phyloP scores from a whole-genome alignment of 2,329 filamentous ascomycete species.

The Thielaviopsis populi region DNA sequence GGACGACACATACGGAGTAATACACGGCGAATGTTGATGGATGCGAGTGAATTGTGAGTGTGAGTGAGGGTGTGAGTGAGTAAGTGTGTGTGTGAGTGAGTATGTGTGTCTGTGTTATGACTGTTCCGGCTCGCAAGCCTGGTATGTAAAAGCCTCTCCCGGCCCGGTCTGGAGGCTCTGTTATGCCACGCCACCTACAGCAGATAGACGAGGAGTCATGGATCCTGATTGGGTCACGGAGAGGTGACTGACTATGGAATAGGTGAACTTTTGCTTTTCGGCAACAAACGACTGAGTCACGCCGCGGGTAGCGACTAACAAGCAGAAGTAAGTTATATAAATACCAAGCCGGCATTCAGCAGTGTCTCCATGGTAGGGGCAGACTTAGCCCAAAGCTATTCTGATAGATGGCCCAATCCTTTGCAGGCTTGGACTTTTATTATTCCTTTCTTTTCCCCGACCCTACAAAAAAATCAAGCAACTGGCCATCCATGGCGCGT shows the following conservation, averaged over 20 bases:
- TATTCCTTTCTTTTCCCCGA: not conserved
- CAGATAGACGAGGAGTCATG: too few species aligned
- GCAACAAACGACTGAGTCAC: not conserved
- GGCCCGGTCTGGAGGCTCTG: too few species aligned
- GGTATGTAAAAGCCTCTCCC: too few species aligned
- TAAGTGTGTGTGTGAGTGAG: too few species aligned
- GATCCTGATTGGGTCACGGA: not conserved
- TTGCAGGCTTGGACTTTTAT: not conserved
- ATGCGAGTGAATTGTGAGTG: not conserved
- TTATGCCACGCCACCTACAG: too few species aligned
- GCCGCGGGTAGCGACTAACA: not conserved
- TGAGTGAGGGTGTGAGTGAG: not conserved
- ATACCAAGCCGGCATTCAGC: not conserved
- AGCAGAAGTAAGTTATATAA: not conserved
- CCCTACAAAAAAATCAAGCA: not conserved
- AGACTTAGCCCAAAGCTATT: not conserved
- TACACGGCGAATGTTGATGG: not conserved
- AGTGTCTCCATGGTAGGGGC: not conserved
- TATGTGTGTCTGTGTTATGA: too few species aligned
- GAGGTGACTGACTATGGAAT: not conserved
- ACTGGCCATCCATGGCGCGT: constrained; percentile 14
- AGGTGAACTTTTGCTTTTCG: not conserved
- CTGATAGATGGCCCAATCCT: not conserved
- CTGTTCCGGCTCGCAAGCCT: too few species aligned
- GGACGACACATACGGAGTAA: not conserved